A percentile compares a stretch with the other conserved stretches of the same genome.
Conservation (phyloP, 331 rosid species). For the Pyrus hybrid region DNA sequence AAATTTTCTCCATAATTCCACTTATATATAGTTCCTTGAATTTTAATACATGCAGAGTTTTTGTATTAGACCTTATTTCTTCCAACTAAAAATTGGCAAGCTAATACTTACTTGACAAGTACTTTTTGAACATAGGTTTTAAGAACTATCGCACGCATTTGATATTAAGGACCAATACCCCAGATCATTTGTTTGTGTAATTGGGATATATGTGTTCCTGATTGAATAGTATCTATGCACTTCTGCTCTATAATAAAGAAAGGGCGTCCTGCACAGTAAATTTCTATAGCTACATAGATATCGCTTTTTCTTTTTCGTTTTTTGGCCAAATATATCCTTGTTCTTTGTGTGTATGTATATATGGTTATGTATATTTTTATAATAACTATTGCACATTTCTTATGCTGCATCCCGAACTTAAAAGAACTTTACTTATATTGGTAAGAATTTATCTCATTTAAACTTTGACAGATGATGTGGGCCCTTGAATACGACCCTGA, state of each 20-base stretch:
- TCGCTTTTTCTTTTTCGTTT: background rate
- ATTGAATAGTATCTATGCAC: background rate
- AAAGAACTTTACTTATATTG: background rate
- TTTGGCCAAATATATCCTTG: background rate
- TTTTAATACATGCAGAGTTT: background rate
- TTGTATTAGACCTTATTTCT: background rate
- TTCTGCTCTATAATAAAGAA: background rate
- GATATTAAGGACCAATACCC: background rate
- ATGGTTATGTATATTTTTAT: background rate
- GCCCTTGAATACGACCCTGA: conserved; percentile 93
- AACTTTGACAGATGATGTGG: conserved; percentile 94
- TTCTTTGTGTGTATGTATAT: background rate
- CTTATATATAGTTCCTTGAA: background rate
- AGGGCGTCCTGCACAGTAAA: background rate
- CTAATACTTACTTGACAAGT: background rate
- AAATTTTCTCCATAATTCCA: background rate
- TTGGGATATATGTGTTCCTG: background rate
- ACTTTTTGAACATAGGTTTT: background rate
- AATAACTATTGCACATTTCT: too few species aligned
- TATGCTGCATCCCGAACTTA: background rate
- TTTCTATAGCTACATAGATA: background rate
- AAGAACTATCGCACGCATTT: background rate
- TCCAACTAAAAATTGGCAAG: background rate
- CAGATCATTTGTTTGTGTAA: background rate
- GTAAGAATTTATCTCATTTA: background rate